phyloP scores from a whole-genome alignment of 106 monocot species.

The Dendrobium nobile region DNA sequence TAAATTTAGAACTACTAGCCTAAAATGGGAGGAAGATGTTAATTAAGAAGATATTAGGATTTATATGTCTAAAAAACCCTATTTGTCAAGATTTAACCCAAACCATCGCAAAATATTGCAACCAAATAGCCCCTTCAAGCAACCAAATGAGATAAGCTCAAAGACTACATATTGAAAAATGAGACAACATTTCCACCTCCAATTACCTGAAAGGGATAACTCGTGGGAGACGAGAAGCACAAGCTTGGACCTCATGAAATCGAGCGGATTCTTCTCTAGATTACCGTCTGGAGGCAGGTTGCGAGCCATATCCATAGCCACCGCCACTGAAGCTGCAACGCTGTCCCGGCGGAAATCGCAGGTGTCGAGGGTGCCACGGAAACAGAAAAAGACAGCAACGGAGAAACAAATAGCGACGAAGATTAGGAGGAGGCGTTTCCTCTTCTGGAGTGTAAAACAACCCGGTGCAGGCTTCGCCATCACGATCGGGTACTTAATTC shows the following conservation, averaged over 20 bases:
- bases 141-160: not conserved
- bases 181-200: not conserved
- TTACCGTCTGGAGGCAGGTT: not conserved
- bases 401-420: conserved; percentile 30
- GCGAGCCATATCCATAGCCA: not conserved
- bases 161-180: not conserved
- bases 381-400: conserved; percentile 30
- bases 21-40: no score
- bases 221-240: conserved; percentile 91
- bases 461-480: conserved; percentile 28
- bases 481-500: not conserved
- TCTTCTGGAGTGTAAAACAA: conserved; percentile 17
- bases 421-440: conserved; percentile 36
- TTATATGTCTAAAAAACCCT: not conserved
- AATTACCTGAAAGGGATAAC: conserved; percentile 84
- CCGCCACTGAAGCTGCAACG: not conserved
- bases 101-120: not conserved
- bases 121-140: not conserved
- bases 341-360: conserved; percentile 18
- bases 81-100: not conserved
- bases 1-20: no score
- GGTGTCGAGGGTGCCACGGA: conserved; percentile 28
- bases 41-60: no score
- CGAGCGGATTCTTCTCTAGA: conserved; percentile 36
- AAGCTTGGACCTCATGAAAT: conserved; percentile 70